Evolutionary conservation across 2,329 filamentous ascomycete species (phyloP).

Genomic region (Epicoccum nigrum): DNA sequence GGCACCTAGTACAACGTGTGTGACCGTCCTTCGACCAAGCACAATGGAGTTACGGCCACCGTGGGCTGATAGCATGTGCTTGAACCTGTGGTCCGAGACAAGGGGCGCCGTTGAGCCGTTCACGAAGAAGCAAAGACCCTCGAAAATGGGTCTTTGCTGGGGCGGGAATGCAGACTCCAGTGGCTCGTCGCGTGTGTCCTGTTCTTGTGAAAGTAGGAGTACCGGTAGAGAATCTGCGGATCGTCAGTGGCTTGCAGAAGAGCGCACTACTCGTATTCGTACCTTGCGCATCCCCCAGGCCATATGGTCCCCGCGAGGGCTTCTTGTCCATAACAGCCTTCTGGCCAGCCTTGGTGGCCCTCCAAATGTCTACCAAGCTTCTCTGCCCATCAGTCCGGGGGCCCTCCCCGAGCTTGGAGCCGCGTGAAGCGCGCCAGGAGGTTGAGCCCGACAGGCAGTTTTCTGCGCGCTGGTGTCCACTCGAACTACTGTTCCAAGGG

Average conservation of each 20-base stretch:
- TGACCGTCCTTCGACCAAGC: constrained; percentile 75
- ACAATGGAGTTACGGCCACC: constrained; percentile 74
- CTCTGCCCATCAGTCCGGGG: constrained; percentile 56
- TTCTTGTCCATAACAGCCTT: constrained; percentile 15
- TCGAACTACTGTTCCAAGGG: constrained; percentile 74
- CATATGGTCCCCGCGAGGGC: neutral
- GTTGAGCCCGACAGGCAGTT: constrained; percentile 65
- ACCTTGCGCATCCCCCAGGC: constrained; percentile 8
- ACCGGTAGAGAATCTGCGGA: neutral
- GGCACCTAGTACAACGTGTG: constrained; percentile 79
- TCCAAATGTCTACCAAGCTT: constrained; percentile 39
- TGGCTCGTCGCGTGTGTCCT: neutral
- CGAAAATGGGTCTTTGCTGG: constrained; percentile 63
- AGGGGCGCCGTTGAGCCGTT: constrained; percentile 84
- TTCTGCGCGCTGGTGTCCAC: constrained; percentile 80
- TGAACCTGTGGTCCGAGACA: constrained; percentile 85
- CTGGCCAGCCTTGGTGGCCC: constrained; percentile 24
- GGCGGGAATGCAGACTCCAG: too few relatives aligned
- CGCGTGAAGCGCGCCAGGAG: constrained; percentile 75
- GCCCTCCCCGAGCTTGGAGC: constrained; percentile 67
- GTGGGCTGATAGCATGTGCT: constrained; percentile 75
- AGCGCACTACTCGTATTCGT: too few relatives aligned
- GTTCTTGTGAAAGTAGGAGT: too few relatives aligned
- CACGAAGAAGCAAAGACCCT: constrained; percentile 77
- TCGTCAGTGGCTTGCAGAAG: too few relatives aligned